phyloP scores from a whole-genome alignment of 2,329 filamentous ascomycete genomes.

The Chaetomiaceae sp. region DNA sequence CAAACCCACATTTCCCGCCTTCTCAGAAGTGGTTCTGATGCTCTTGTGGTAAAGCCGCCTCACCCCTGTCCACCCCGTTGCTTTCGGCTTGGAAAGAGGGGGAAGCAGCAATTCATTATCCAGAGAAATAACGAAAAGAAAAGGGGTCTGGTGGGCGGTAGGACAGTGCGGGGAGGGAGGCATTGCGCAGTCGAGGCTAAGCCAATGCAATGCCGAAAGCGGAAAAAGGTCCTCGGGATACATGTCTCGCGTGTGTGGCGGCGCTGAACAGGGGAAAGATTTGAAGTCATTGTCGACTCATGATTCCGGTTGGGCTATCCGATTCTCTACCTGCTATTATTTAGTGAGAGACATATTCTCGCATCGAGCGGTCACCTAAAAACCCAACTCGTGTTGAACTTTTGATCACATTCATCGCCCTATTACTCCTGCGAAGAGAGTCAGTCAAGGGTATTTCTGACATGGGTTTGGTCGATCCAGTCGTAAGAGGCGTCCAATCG shows the following conservation, averaged over 20 bases:
- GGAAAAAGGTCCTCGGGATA: neutral
- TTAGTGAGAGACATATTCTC: too few species aligned
- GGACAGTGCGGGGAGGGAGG: slow-evolving; percentile 3
- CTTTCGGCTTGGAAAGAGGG: neutral
- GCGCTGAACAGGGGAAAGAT: neutral
- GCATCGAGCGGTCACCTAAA: slow-evolving; percentile 1
- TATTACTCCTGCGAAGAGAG: neutral
- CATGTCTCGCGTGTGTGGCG: neutral
- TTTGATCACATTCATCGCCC: neutral
- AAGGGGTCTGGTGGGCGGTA: neutral
- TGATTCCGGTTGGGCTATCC: neutral
- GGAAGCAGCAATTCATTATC: too few species aligned
- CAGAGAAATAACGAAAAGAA: neutral
- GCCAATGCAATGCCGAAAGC: neutral
- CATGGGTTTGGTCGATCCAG: neutral
- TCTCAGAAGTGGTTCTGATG: neutral
- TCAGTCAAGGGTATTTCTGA: neutral
- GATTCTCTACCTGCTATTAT: neutral
- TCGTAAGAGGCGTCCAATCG: neutral
- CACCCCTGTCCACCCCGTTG: neutral
- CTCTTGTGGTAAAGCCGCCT: neutral
- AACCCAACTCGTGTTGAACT: neutral
- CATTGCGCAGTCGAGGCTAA: too few species aligned
- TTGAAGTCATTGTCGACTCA: neutral
- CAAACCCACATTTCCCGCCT: neutral